Evolutionary conservation across 768 basidiomycete genomes (phyloP), one percentile per base, ranked within the genome.

Genomic region (Boletellus emodensis): DNA sequence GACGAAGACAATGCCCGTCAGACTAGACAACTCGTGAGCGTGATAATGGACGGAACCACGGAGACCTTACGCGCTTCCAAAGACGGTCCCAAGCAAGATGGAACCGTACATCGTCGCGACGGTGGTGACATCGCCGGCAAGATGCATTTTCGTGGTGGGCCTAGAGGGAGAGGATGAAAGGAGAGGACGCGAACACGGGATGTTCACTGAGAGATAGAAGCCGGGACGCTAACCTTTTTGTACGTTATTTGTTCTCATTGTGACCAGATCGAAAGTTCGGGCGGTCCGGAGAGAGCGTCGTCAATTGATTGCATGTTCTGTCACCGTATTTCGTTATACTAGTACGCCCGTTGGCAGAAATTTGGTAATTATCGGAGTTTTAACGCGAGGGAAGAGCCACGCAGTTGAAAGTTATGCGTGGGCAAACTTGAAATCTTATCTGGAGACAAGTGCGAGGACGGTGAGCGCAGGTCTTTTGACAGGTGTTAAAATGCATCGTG

Each of bases 241-340:
- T 66, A 67, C 52, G 56, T 69, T 67, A 59, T 69, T 66, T 61
- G 65, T 58, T 48, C 49, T 56, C 60, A 64, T 66, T 68, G 67
- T 66, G 44, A 35, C 46, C 30, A 48, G 58, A 61, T 59, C 51
- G 56, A 57, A 47, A 40, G 51, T 53, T 59, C n/a, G 52, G 40
- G 52, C 46, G 42, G 54, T 35, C 40, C 41, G 32, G 3, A 51
- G 39, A 52, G 40, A 35, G 24, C 24, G 7, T 30, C 30, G 30
- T 30, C 30, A 33, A 54, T 60, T 54, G 57, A 33, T 47, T 46
- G 18, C 32, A 30, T n/a, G 51, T 46, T 39, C 48, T 53, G 60
- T 41, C 37, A 44, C 24, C 22, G 22, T 13, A 44, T 62, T 60
- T 36, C 62, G 60, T 61, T 49, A 46, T 14, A 13, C 6, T 17